Percentiles rank a stretch among this genome's conserved stretches.
Conservation (phyloP, 2,329 filamentous ascomycete genomes). For the Talaromyces rugulosus region DNA sequence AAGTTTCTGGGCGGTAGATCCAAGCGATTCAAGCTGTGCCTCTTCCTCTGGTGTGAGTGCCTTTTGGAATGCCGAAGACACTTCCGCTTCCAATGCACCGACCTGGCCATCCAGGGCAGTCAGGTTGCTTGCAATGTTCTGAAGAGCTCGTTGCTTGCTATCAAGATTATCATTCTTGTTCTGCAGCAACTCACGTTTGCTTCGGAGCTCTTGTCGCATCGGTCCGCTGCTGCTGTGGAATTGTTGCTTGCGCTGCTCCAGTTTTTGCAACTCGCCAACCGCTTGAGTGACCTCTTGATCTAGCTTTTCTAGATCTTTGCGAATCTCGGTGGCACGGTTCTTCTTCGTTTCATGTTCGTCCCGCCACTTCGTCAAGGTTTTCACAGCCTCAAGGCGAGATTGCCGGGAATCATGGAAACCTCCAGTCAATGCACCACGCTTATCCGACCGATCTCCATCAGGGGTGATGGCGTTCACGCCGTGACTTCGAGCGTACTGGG, state of each 20-base stretch:
- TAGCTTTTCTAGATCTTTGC: constrained; percentile 67
- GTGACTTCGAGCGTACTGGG: constrained; percentile 88
- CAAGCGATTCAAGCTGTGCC: constrained; percentile 68
- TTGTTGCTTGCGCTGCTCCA: constrained; percentile 72
- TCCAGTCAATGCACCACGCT: constrained; percentile 90
- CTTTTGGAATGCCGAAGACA: constrained; percentile 88
- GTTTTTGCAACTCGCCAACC: constrained; percentile 77
- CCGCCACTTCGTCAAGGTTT: constrained; percentile 68
- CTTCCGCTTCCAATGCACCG: constrained; percentile 71
- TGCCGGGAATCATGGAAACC: constrained; percentile 84
- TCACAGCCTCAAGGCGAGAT: constrained; percentile 82
- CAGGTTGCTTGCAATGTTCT: constrained; percentile 70
- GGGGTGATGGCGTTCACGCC: constrained; percentile 89
- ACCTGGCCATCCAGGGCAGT: constrained; percentile 72
- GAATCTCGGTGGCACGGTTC: constrained; percentile 61
- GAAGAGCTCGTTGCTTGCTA: constrained; percentile 59
- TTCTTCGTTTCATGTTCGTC: constrained; percentile 67
- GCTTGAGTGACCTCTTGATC: constrained; percentile 86
- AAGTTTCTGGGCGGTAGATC: constrained; percentile 65
- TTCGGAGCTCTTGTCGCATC: constrained; percentile 69
- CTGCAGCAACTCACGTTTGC: constrained; percentile 70
- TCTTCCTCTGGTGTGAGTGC: constrained; percentile 80
- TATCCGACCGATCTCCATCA: constrained; percentile 91
- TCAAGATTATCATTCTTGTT: constrained; percentile 71
- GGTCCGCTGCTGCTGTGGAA: constrained; percentile 80